Evolutionary conservation across 345 rosid genomes (phyloP).

Genomic region (Turnera subulata): DNA sequence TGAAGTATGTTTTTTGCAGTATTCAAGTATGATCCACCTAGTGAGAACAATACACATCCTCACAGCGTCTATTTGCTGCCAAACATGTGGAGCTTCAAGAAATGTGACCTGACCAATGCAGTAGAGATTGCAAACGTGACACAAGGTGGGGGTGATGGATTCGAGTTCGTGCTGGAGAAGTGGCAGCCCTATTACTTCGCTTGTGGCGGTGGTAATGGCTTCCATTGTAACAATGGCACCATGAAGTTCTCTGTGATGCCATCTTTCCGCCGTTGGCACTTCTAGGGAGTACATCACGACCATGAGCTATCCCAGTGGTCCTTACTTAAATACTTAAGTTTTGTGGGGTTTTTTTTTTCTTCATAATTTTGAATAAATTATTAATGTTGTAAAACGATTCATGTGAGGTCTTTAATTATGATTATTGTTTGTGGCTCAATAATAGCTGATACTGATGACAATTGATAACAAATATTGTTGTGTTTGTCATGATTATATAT

Average conservation of each 20-base stretch:
- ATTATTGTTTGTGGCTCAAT: too few relatives aligned
- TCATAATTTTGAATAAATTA: too few relatives aligned
- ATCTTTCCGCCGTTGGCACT: conserved; percentile 25
- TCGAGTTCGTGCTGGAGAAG: conserved; percentile 40
- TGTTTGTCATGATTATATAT: too few relatives aligned
- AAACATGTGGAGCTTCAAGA: conserved; percentile 39
- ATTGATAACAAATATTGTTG: too few relatives aligned
- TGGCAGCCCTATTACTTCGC: conserved; percentile 59
- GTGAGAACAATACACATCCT: conserved; percentile 29
- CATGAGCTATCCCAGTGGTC: too few relatives aligned
- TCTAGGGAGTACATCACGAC: not conserved
- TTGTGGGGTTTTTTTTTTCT: too few relatives aligned
- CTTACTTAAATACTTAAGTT: too few relatives aligned
- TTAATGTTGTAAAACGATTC: too few relatives aligned
- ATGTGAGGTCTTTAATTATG: too few relatives aligned
- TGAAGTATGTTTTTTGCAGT: conserved; percentile 35
- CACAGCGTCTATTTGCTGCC: conserved; percentile 68
- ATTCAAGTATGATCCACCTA: conserved; percentile 68
- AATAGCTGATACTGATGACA: too few relatives aligned
- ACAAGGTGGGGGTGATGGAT: conserved; percentile 59
- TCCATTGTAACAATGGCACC: conserved; percentile 58
- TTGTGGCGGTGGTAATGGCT: conserved; percentile 54
- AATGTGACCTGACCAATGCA: conserved; percentile 48
- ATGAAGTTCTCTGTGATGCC: conserved; percentile 70
- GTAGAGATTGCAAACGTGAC: conserved; percentile 44